Evolutionary conservation across 768 basidiomycete species (phyloP).

Genomic region (Leccinum variicolor): DNA sequence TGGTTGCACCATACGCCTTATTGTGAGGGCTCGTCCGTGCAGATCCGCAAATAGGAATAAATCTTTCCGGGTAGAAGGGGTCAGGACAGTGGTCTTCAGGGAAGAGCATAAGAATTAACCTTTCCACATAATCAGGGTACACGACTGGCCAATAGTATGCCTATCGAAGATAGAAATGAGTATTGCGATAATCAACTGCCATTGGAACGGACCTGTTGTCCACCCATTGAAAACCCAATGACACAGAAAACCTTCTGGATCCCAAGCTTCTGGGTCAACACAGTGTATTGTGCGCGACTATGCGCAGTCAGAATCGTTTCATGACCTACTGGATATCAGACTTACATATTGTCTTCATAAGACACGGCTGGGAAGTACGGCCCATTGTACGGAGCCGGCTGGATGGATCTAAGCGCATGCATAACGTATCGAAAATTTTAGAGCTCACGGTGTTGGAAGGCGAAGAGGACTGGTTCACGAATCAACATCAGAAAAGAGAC

Average conservation of each 20-base stretch:
- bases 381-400: conserved; percentile 57
- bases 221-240: conserved; percentile 61
- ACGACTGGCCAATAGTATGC: conserved; percentile 56
- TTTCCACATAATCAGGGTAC: conserved; percentile 54
- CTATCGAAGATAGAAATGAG: conserved; percentile 22
- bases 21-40: conserved; percentile 58
- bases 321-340: neutral
- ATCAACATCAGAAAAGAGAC: neutral
- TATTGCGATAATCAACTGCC: neutral
- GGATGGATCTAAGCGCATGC: neutral
- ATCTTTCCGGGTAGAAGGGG: conserved; percentile 25
- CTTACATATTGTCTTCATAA: conserved; percentile 59
- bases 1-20: conserved; percentile 42
- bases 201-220: conserved; percentile 39
- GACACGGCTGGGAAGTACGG: conserved; percentile 56
- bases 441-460: conserved; percentile 47
- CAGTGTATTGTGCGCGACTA: conserved; percentile 55
- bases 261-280: conserved; percentile 37
- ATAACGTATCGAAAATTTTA: neutral
- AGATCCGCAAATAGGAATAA: conserved; percentile 45
- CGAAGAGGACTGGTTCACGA: conserved; percentile 47
- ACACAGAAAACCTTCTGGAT: conserved; percentile 17
- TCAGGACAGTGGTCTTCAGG: neutral
- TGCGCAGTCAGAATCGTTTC: neutral
- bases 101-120: conserved; percentile 22